Base-by-base conservation (phyloP, 192 early-diverging fungal genomes). In the Backusella circina region DNA sequence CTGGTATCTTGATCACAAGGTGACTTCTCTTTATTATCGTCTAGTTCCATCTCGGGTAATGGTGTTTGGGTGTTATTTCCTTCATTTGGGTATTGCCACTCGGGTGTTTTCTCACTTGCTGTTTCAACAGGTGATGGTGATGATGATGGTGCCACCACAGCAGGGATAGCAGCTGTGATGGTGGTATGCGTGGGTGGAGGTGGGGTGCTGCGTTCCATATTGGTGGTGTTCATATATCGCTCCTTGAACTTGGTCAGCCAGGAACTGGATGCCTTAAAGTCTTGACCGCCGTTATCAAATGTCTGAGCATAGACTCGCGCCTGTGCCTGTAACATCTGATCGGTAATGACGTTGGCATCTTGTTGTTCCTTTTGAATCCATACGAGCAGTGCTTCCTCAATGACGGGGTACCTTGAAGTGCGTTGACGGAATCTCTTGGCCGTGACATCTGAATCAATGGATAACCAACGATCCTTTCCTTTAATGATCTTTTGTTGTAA, bases 171-270 rank as follows among this genome's bases (percentile, higher is more conserved):
- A 66, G 32, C 13, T 21, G 65, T 21, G 9, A n/a, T 67, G 18
- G 31, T 35, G 32, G 65, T 32, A 18, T 9, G 16, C 18, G 65
- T 32, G 44, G 67, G 38, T 0, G 67, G 36, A 21, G 38, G 21
- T 36, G 67, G 67, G 23, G 67, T 51, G 18, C 5, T 21, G n/a
- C n/a, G n/a, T 21, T 21, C n/a, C 18, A 6, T 51, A 21, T 8
- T 51, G 7, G n/a, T 8, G 2, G 3, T 18, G n/a, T 32, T 54
- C 18, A 74, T 39, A 28, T 74, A 74, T 44, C 73, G 23, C 31
- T 67, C 65, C 31, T 74, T 74, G 28, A 74, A 74, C 21, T 74
- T 74, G 21, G 65, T 13, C 2, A 74, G 64, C 73, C 73, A 74
- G 9, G 73, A 67, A 50, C 37, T 67, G 6, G 73, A 74, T 12